Evolutionary conservation across 2,329 filamentous ascomycete genomes (phyloP).

Genomic region (Meredithiella fracta): DNA sequence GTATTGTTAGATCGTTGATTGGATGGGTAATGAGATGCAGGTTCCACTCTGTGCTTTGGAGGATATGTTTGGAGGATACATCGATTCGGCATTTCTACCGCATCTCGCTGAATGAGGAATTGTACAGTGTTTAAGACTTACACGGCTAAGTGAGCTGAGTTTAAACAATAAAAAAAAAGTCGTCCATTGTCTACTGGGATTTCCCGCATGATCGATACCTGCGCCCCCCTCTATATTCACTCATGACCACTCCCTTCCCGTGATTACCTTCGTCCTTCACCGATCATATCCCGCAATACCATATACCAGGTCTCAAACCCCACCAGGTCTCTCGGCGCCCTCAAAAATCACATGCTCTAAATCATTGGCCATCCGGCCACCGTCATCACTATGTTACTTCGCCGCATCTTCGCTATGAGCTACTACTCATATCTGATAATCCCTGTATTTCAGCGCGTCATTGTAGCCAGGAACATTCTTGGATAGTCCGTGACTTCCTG

Average conservation of each 20-base stretch:
- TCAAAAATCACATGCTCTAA: neutral
- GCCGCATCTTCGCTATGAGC: no score
- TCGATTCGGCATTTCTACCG: no score
- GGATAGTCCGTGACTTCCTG: neutral
- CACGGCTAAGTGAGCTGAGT: no score
- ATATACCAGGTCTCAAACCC: neutral
- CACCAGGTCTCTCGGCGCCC: neutral
- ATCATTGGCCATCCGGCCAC: neutral
- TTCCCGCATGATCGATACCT: neutral
- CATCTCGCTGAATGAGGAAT: no score
- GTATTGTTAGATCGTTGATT: neutral
- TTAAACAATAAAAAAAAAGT: no score
- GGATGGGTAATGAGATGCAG: no score
- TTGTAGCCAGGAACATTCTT: neutral
- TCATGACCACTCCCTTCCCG: neutral
- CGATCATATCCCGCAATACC: neutral
- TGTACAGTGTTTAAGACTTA: no score
- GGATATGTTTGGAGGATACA: no score
- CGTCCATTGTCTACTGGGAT: no score
- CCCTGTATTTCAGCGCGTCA: neutral
- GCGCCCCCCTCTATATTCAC: neutral
- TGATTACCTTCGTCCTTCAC: neutral
- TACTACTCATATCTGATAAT: neutral
- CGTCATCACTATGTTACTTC: neutral
- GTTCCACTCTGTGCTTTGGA: no score